A percentile compares a stretch with the other conserved stretches of the same genome.
These are phyloP conservation scores for Endotrypanum monterogeii DNA, from an alignment of 208 protist genomes.

Conservation along the genomic window DNA sequence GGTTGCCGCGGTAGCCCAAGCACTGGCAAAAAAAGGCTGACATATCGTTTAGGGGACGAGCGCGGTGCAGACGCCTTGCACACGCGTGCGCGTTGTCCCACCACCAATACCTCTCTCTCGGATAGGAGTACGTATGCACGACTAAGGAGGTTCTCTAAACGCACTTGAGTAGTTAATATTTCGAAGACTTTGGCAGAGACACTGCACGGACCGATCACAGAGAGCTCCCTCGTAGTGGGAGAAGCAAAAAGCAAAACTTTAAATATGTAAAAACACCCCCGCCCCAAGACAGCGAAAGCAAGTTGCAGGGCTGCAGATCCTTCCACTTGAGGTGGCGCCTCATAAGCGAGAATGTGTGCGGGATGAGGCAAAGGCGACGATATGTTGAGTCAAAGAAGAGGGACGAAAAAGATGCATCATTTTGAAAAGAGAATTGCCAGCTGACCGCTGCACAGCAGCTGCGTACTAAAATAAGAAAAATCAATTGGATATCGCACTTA, in stretches of 20 bases:
- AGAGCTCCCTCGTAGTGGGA: neutral
- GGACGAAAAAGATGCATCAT: too few relatives aligned
- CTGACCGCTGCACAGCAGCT: neutral
- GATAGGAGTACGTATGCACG: neutral
- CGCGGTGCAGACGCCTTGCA: neutral
- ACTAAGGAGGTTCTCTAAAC: too few relatives aligned
- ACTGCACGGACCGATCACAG: neutral
- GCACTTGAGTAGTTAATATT: too few relatives aligned
- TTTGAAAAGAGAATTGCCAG: neutral
- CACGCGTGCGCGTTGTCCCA: neutral
- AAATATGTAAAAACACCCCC: too few relatives aligned
- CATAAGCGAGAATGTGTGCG: neutral
- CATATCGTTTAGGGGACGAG: slow-evolving; percentile 15
- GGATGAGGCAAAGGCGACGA: neutral
- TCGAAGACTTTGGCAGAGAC: too few relatives aligned
- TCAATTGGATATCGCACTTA: neutral
- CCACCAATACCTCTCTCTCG: neutral
- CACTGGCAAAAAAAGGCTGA: slow-evolving; percentile 66
- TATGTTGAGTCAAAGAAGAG: neutral
- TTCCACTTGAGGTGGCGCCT: neutral
- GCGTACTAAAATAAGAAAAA: neutral
- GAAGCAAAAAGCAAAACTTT: neutral
- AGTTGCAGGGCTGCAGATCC: neutral
- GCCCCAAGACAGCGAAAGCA: too few relatives aligned
- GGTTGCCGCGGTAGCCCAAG: slow-evolving; percentile 64